Base-by-base conservation (phyloP, 179 eudicot genomes). In the Beta lomatogona region DNA sequence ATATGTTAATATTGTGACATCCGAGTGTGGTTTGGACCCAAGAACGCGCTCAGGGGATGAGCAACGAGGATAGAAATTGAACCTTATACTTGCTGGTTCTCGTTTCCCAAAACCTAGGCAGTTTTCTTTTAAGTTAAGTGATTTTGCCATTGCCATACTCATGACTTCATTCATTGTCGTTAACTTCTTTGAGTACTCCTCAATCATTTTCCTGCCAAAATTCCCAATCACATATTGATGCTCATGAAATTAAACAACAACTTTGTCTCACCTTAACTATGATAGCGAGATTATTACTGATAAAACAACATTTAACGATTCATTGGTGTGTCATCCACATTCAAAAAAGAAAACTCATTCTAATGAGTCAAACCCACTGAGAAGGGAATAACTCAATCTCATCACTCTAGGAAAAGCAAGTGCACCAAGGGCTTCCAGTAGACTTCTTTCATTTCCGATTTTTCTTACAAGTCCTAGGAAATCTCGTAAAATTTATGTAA, bases 11-110 rank as follows among this genome's bases (percentile, higher is more conserved):
- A 78, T 85, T 8, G 84, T 50, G 31, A 82, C 78, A 77, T 88
- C 92, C 1, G 88, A 65, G 52, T 90, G 92, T 6, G 89, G 77
- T 72, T 84, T 86, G 4, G 87, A 18, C 9, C 92, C 92, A 0
- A 88, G 87, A 73, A 88, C 82, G 0, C 64, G 85, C 45, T 90
- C 87, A 6, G 91, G 88, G 78, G 70, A 72, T 71, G 79, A 73
- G 54, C 91, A 90, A 25, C 79, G 82, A 6, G 89, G 85, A 67
- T 90, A 90, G 64, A 85, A 74, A 77, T 78, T 83, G 57, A 86
- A 83, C 74, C 91, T 80, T 5, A 82, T 85, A 5, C 68, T 22
- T 53, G 81, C 18, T 7, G 64, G 75, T 64, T 79, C 83, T 31
- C 71, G 68, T 72, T 86, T 68, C 0, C 92, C 92, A 21, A 85